Percentiles rank a stretch among this genome's conserved stretches.
phyloP scores from a whole-genome alignment of 1,284 basidiomycete genomes.

The Cutaneotrichosporon dermatis region DNA sequence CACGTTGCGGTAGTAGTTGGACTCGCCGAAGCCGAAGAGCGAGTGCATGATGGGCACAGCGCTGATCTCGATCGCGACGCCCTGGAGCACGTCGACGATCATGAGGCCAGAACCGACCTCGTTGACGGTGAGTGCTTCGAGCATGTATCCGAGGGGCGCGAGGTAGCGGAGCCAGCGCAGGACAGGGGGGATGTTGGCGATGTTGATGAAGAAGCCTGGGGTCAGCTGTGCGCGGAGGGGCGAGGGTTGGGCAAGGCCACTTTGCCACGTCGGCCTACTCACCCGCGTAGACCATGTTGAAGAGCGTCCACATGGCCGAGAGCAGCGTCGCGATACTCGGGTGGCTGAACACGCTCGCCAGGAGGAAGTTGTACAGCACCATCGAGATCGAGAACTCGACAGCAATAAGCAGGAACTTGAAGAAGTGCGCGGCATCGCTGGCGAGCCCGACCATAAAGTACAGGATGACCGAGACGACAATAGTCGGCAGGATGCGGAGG shows the following conservation, averaged over 20 bases:
- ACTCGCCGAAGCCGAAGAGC: slow-evolving; percentile 73
- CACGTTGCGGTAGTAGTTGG: slow-evolving; percentile 78
- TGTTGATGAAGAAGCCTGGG: slow-evolving; percentile 63
- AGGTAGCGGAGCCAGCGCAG: slow-evolving; percentile 78
- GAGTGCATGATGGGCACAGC: slow-evolving; percentile 71
- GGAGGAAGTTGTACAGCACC: slow-evolving; percentile 87
- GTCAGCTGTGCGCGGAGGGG: not conserved
- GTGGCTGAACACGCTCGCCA: slow-evolving; percentile 72
- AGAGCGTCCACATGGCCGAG: slow-evolving; percentile 67
- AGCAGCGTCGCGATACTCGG: slow-evolving; percentile 82
- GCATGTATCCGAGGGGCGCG: slow-evolving; percentile 54
- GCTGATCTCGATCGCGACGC: slow-evolving; percentile 72
- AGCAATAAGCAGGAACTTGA: slow-evolving; percentile 75
- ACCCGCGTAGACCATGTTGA: slow-evolving; percentile 71
- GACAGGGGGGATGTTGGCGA: slow-evolving; percentile 71
- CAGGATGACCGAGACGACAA: slow-evolving; percentile 88
- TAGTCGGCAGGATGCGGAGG: slow-evolving; percentile 86
- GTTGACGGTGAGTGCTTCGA: slow-evolving; percentile 81
- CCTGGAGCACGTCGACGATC: slow-evolving; percentile 70
- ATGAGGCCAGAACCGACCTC: slow-evolving; percentile 78
- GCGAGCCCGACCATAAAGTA: slow-evolving; percentile 91
- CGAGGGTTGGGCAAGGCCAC: too few species aligned
- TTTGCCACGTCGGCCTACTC: slow-evolving; percentile 17
- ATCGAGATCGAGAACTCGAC: slow-evolving; percentile 72
- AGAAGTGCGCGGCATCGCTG: slow-evolving; percentile 62